Evolutionary conservation across 2,329 filamentous ascomycete species (phyloP).

Genomic region (Daldinia eschscholtzii): DNA sequence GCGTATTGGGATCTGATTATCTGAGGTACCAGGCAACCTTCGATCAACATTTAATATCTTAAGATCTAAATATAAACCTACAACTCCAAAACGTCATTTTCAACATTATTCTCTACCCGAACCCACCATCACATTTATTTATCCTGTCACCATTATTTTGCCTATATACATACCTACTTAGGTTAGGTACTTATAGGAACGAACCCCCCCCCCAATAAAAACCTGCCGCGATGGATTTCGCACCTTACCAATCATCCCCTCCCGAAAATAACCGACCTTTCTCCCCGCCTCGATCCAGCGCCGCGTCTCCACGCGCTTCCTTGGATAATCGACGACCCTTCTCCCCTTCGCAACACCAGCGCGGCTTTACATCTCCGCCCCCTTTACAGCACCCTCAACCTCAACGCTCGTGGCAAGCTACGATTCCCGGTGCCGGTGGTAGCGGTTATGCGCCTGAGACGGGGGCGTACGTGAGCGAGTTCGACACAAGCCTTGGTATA

Average conservation of each 20-base stretch:
- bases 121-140: slow-evolving; percentile 8
- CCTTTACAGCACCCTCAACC: slow-evolving; percentile 68
- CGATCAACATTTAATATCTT: slow-evolving; percentile 17
- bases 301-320: slow-evolving; percentile 68
- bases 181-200: slow-evolving; percentile 32
- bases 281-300: slow-evolving; percentile 71
- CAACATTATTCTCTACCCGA: slow-evolving; percentile 6
- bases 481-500: slow-evolving; percentile 90
- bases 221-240: slow-evolving; percentile 81
- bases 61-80: slow-evolving; percentile 19
- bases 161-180: background rate
- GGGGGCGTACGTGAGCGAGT: slow-evolving; percentile 72
- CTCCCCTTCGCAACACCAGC: slow-evolving; percentile 59
- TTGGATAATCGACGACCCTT: slow-evolving; percentile 68
- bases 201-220: background rate
- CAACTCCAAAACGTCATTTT: slow-evolving; percentile 27
- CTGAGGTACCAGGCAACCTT: background rate
- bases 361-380: slow-evolving; percentile 59
- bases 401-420: slow-evolving; percentile 66
- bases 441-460: slow-evolving; percentile 52
- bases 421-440: slow-evolving; percentile 25
- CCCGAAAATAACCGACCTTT: slow-evolving; percentile 86
- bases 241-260: slow-evolving; percentile 93
- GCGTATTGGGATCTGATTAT: slow-evolving; percentile 24
- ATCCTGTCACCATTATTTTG: background rate